A percentile compares a stretch with the other conserved stretches of the same genome.
phyloP scores from a whole-genome alignment of 768 basidiomycete species.

The Kwoniella europaea region DNA sequence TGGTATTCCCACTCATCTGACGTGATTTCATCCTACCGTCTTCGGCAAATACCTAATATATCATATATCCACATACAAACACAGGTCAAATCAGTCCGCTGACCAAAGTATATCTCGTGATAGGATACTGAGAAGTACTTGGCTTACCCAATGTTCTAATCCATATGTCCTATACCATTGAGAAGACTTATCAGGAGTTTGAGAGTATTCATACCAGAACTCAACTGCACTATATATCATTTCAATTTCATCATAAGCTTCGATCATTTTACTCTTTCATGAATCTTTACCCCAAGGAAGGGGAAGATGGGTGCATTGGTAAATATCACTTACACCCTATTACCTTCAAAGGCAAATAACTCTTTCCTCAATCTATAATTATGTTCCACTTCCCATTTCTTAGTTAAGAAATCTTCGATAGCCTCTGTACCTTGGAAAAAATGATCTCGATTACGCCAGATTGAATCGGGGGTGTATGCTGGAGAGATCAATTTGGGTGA shows the following conservation, averaged over 20 bases:
- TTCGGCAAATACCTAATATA: conserved; percentile 56
- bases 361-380: conserved; percentile 64
- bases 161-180: conserved; percentile 46
- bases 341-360: conserved; percentile 64
- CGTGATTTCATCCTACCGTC: conserved; percentile 66
- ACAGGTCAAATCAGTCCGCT: too few species aligned
- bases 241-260: not conserved
- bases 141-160: conserved; percentile 64
- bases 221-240: conserved; percentile 57
- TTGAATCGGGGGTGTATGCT: conserved; percentile 65
- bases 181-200: conserved; percentile 33
- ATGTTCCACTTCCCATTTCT: conserved; percentile 66
- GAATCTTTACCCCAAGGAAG: too few species aligned
- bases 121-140: not conserved
- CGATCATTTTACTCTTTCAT: too few species aligned
- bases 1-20: conserved; percentile 60
- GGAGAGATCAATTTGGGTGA: conserved; percentile 57
- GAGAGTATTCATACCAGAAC: conserved; percentile 63
- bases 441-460: conserved; percentile 66
- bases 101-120: not conserved
- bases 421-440: conserved; percentile 63
- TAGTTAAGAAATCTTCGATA: conserved; percentile 62
- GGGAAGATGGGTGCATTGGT: not conserved
- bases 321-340: conserved; percentile 60
- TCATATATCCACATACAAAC: not conserved